These are phyloP conservation scores for Penicillium silybi DNA, from an alignment of 495 filamentous ascomycete genomes.

Conservation along the genomic window DNA sequence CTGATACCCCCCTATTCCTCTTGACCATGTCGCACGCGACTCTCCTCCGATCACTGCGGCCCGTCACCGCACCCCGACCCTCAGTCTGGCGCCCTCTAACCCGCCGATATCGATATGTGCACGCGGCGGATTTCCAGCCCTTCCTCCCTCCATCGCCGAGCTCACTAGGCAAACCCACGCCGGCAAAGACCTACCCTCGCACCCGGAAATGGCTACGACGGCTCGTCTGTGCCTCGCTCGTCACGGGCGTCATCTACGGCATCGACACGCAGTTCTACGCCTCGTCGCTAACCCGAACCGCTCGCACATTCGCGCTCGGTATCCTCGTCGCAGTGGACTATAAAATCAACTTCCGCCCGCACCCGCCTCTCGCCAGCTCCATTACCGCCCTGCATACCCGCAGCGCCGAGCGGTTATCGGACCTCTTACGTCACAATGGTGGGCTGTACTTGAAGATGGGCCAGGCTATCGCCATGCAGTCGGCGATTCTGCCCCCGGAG, in stretches of 20 bases:
- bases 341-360: conserved; percentile 88
- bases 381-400: conserved; percentile 72
- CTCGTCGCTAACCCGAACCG: conserved; percentile 70
- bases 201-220: conserved; percentile 73
- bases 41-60: conserved; percentile 26
- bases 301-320: conserved; percentile 74
- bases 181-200: conserved; percentile 60
- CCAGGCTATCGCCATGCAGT: conserved; percentile 98
- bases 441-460: conserved; percentile 97
- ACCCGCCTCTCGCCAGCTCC: conserved; percentile 63
- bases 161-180: conserved; percentile 69
- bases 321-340: conserved; percentile 86
- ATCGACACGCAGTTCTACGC: conserved; percentile 73
- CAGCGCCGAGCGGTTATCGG: conserved; percentile 75
- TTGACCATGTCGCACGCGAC: conserved; percentile 25
- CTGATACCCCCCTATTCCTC: conserved; percentile 3
- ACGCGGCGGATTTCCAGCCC: conserved; percentile 54
- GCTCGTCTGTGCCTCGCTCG: conserved; percentile 57
- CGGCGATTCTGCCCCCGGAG: conserved; percentile 83
- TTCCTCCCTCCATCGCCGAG: conserved; percentile 75
- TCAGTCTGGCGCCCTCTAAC: conserved; percentile 7
- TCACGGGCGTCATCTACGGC: conserved; percentile 57
- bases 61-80: conserved; percentile 9
- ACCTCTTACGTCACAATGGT: conserved; percentile 78
- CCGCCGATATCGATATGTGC: conserved; percentile 25